Evolutionary conservation across 768 basidiomycete species (phyloP).

Genomic region (Lactarius akahatsu): DNA sequence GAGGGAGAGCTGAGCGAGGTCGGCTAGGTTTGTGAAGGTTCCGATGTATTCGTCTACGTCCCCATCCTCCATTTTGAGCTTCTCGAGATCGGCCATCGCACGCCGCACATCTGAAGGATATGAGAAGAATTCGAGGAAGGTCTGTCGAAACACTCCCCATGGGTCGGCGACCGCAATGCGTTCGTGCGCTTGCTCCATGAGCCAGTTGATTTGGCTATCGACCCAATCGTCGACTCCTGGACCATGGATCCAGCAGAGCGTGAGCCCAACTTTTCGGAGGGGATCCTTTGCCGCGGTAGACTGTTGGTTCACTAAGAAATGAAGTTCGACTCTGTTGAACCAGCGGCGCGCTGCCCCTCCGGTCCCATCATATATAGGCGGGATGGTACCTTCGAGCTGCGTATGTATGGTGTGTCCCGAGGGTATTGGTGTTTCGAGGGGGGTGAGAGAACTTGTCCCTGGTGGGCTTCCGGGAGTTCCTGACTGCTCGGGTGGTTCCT

Average conservation of each 20-base stretch:
- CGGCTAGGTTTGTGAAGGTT: not conserved
- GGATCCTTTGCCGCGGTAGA: not conserved
- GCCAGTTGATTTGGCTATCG: not conserved
- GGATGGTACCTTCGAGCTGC: not conserved
- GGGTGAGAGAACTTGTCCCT: not conserved
- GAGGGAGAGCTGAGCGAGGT: not conserved
- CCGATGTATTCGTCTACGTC: not conserved
- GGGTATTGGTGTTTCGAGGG: not conserved
- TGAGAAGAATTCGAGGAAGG: not conserved
- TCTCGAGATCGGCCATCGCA: not conserved
- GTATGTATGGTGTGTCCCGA: not conserved
- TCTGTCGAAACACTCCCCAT: not conserved
- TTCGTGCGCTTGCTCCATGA: not conserved
- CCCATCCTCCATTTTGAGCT: not conserved
- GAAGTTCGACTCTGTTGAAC: not conserved
- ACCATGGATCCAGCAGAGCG: not conserved
- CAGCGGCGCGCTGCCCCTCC: not conserved
- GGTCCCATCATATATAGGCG: not conserved
- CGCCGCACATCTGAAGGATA: not conserved
- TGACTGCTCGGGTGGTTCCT: not conserved
- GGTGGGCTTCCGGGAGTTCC: not conserved
- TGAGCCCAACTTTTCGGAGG: not conserved
- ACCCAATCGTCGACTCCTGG: not conserved
- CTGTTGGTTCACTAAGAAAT: not conserved
- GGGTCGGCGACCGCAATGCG: not conserved